Evolutionary conservation across 208 protist genomes (phyloP).

Genomic region (Acanthamoeba sp.): DNA sequence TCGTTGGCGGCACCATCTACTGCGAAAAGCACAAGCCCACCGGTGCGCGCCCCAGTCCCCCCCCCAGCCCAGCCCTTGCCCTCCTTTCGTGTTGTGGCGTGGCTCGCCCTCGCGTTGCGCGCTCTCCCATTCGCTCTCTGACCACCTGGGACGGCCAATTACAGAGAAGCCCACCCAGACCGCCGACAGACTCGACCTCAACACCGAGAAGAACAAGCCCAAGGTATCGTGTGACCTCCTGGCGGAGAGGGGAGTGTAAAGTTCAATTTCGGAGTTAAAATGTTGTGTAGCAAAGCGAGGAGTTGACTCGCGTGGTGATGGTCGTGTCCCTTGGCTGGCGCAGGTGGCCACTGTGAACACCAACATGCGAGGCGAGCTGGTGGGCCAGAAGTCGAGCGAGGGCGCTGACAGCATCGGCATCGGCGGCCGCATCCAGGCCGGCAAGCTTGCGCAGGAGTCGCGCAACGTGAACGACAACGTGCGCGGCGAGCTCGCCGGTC

Average conservation of each 20-base stretch:
- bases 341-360: constrained; percentile 62
- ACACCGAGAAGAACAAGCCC: constrained; percentile 69
- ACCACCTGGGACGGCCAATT: too few relatives aligned
- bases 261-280: neutral
- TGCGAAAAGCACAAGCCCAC: constrained; percentile 73
- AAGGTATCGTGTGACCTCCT: neutral
- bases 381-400: constrained; percentile 68
- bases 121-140: neutral
- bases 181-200: constrained; percentile 50
- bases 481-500: constrained; percentile 69
- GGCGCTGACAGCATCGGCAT: constrained; percentile 46
- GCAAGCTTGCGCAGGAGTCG: constrained; percentile 58
- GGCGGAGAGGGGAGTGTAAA: neutral
- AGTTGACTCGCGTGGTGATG: too few relatives aligned
- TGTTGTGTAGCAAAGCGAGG: too few relatives aligned
- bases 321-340: too few relatives aligned
- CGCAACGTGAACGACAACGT: constrained; percentile 73
- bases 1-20: constrained; percentile 49
- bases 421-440: constrained; percentile 53
- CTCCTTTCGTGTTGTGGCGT: neutral
- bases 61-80: neutral
- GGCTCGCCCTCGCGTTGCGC: neutral
- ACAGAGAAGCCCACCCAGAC: constrained; percentile 68
- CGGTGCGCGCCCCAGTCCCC: neutral
- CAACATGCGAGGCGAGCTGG: constrained; percentile 71